phyloP scores from a whole-genome alignment of 306 rosid species.

The Psophocarpus tetragonolobus region DNA sequence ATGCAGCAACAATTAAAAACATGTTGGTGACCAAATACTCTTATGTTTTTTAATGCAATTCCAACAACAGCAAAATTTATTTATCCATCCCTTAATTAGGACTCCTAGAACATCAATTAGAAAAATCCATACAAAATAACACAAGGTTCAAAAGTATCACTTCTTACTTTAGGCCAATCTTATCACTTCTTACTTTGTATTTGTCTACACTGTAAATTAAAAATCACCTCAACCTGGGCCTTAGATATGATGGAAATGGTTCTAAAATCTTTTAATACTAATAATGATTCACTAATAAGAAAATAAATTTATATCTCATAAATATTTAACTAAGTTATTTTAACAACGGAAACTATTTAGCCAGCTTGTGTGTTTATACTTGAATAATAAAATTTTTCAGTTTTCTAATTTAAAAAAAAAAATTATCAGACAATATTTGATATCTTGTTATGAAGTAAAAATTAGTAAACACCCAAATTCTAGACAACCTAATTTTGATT shows the following conservation, averaged over 20 bases:
- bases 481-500: constrained; percentile 3
- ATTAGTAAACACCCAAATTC: background rate
- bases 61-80: too few species aligned
- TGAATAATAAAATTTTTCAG: background rate
- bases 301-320: background rate
- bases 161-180: too few species aligned
- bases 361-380: background rate
- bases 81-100: too few species aligned
- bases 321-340: constrained; percentile 3
- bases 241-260: background rate
- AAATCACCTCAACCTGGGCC: too few species aligned
- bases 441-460: background rate
- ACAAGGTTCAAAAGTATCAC: too few species aligned
- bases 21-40: too few species aligned
- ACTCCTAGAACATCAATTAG: too few species aligned
- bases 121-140: too few species aligned
- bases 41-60: too few species aligned
- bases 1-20: too few species aligned
- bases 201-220: too few species aligned
- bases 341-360: background rate
- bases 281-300: background rate
- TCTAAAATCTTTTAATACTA: background rate
- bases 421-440: constrained; percentile 9
- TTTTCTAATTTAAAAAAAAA: background rate
- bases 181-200: too few species aligned